Percentiles rank a stretch among this genome's conserved stretches.
Evolutionary conservation across 164 flowering plant species (phyloP).

Genomic region (Piper betle): DNA sequence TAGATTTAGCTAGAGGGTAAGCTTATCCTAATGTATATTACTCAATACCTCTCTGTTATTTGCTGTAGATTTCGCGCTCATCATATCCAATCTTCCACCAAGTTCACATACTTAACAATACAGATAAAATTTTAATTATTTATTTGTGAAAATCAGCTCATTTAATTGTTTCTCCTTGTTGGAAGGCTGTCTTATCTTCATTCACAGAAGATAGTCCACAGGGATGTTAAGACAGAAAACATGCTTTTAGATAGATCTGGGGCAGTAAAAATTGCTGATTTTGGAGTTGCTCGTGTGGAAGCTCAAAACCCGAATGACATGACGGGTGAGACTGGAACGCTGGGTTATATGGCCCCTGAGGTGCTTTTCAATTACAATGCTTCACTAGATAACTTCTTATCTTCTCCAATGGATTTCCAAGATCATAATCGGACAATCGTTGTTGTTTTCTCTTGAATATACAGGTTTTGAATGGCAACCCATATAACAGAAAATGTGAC

Average conservation of each 20-base stretch:
- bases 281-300: slow-evolving; percentile 97
- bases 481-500: slow-evolving; percentile 92
- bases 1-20: slow-evolving; percentile 93
- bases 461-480: slow-evolving; percentile 89
- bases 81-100: too few relatives aligned
- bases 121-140: neutral
- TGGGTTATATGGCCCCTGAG: slow-evolving; percentile 99
- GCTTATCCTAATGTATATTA: neutral
- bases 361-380: slow-evolving; percentile 16
- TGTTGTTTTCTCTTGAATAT: neutral
- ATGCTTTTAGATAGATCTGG: slow-evolving; percentile 81
- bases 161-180: neutral
- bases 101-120: neutral
- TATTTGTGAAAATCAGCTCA: neutral
- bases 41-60: neutral
- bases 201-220: slow-evolving; percentile 83
- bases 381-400: too few relatives aligned
- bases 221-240: slow-evolving; percentile 98
- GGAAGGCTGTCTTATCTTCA: slow-evolving; percentile 88
- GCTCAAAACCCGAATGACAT: slow-evolving; percentile 95
- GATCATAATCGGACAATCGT: neutral
- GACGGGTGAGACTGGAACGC: slow-evolving; percentile 98
- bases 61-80: too few relatives aligned
- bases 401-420: too few relatives aligned
- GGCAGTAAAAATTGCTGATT: slow-evolving; percentile 88